phyloP scores from a whole-genome alignment of 2,329 filamentous ascomycete genomes.

The Stenocarpella maydis region DNA sequence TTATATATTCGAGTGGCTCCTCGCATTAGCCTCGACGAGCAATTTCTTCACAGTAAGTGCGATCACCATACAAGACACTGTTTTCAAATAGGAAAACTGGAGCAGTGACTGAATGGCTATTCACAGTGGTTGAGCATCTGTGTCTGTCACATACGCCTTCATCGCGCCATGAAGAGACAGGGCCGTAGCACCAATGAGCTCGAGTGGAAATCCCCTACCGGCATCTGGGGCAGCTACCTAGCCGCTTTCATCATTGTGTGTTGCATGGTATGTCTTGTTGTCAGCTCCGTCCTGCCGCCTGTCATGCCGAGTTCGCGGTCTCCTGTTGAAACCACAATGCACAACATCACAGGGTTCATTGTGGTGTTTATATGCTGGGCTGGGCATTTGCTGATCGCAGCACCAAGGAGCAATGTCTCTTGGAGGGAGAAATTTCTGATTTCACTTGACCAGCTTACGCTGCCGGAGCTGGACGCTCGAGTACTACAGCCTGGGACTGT shows the following conservation, averaged over 20 bases:
- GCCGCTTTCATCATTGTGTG: slow-evolving; percentile 41
- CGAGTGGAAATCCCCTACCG: slow-evolving; percentile 44
- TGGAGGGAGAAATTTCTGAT: slow-evolving; percentile 19
- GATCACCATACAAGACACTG: too few relatives aligned
- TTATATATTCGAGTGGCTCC: slow-evolving; percentile 55
- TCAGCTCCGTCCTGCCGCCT: slow-evolving; percentile 40
- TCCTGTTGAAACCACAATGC: slow-evolving; percentile 27
- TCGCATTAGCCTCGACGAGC: slow-evolving; percentile 59
- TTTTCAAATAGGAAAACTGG: too few relatives aligned
- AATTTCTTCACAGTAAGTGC: slow-evolving; percentile 50
- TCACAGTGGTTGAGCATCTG: slow-evolving; percentile 54
- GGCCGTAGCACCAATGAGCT: slow-evolving; percentile 46
- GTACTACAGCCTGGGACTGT: background rate
- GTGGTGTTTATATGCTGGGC: slow-evolving; percentile 17
- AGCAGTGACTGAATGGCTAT: background rate
- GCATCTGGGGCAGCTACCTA: slow-evolving; percentile 41
- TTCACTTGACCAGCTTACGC: background rate
- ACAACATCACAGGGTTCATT: slow-evolving; percentile 24
- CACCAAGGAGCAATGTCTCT: background rate
- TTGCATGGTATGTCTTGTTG: slow-evolving; percentile 44
- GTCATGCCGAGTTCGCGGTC: slow-evolving; percentile 24
- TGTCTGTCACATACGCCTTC: slow-evolving; percentile 55
- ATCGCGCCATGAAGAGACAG: slow-evolving; percentile 50
- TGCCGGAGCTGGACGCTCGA: slow-evolving; percentile 24
- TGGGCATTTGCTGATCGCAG: slow-evolving; percentile 7